A percentile compares a stretch with the other conserved stretches of the same genome.
These are phyloP conservation scores for Candida oleophila DNA, from an alignment of 805 yeast genomes.

Conservation along the genomic window DNA sequence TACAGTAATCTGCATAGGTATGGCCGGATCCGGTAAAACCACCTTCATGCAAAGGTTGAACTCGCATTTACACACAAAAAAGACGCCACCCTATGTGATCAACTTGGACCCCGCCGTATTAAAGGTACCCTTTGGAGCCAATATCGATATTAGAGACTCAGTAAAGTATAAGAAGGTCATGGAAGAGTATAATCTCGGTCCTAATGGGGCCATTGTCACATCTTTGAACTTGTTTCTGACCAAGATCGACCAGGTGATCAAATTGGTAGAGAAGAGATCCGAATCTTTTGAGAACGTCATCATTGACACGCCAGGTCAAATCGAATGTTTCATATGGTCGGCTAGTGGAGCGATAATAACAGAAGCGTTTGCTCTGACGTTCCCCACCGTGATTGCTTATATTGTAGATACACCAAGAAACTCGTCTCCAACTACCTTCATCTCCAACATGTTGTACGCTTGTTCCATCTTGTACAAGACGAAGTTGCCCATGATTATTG, in stretches of 20 bases:
- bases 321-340: conserved; percentile 97
- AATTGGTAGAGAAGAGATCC: conserved; percentile 76
- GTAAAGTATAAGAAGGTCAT: conserved; percentile 93
- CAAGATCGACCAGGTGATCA: conserved; percentile 92
- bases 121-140: conserved; percentile 89
- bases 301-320: conserved; percentile 98
- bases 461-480: conserved; percentile 96
- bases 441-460: conserved; percentile 97
- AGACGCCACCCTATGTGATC: conserved; percentile 83
- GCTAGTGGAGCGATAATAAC: conserved; percentile 97
- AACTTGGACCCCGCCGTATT: conserved; percentile 96
- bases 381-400: conserved; percentile 94
- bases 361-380: conserved; percentile 92
- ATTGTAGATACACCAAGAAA: conserved; percentile 96
- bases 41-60: conserved; percentile 95
- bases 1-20: conserved; percentile 48
- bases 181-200: conserved; percentile 94
- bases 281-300: conserved; percentile 63
- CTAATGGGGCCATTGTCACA: conserved; percentile 98
- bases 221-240: conserved; percentile 90
- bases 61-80: conserved; percentile 75
- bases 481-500: conserved; percentile 93
- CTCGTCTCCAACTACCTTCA: conserved; percentile 91
- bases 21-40: conserved; percentile 84
- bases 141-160: conserved; percentile 94